Percentiles rank a stretch among this genome's conserved stretches.
These are phyloP conservation scores for Candida gorgasii DNA, from an alignment of 805 yeast genomes.

Conservation along the genomic window DNA sequence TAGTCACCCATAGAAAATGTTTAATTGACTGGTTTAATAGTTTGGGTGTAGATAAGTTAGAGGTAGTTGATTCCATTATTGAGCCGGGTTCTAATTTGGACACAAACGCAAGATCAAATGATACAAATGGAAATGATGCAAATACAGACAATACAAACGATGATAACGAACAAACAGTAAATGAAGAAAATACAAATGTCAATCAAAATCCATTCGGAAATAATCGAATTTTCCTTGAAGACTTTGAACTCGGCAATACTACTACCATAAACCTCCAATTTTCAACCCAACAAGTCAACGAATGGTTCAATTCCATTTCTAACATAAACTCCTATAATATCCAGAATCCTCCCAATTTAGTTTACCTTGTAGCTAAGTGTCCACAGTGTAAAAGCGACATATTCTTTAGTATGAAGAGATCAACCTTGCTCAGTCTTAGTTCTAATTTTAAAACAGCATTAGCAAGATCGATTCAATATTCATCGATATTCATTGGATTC, in stretches of 20 bases:
- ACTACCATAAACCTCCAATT: constrained; percentile 10
- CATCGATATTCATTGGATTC: constrained; percentile 34
- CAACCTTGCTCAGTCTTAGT: constrained; percentile 24
- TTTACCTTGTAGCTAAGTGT: constrained; percentile 31
- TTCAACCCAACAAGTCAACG: constrained; percentile 17
- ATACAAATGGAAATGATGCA: not conserved
- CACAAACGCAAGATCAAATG: not conserved
- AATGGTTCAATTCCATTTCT: constrained; percentile 18
- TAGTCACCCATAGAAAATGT: constrained; percentile 39
- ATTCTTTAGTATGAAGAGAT: constrained; percentile 31
- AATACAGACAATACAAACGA: not conserved
- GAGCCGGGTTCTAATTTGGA: too few species aligned
- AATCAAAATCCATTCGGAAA: too few species aligned
- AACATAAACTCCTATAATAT: not conserved
- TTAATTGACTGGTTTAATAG: constrained; percentile 43
- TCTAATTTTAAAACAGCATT: constrained; percentile 19
- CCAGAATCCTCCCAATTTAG: constrained; percentile 6
- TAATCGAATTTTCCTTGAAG: constrained; percentile 9
- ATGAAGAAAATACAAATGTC: not conserved
- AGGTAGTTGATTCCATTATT: constrained; percentile 16
- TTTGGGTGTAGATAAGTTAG: constrained; percentile 29
- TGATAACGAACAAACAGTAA: not conserved
- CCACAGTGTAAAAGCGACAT: constrained; percentile 44
- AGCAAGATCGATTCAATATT: constrained; percentile 26
- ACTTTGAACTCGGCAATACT: constrained; percentile 17